Conservation (phyloP, 768 basidiomycete species). For the Psilocybe cubensis region DNA sequence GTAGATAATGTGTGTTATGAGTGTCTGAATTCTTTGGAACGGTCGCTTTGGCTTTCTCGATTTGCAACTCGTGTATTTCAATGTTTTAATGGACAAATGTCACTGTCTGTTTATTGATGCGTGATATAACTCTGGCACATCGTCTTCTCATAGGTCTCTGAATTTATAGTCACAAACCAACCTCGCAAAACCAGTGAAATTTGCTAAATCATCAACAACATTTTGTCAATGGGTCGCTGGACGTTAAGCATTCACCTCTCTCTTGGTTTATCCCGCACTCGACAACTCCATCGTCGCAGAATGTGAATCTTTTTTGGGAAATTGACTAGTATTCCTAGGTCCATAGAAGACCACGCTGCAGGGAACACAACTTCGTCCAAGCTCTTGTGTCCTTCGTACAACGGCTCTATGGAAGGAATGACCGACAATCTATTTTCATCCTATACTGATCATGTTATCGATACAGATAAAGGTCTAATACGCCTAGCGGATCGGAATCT, state of each 20-base stretch:
- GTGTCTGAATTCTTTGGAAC: conserved; percentile 3
- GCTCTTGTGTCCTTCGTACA: too few species aligned
- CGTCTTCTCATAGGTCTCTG: too few species aligned
- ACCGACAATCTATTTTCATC: not conserved
- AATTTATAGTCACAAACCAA: too few species aligned
- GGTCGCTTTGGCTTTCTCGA: not conserved
- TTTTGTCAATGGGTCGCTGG: too few species aligned
- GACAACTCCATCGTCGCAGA: too few species aligned
- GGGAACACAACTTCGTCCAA: too few species aligned
- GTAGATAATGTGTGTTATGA: conserved; percentile 11
- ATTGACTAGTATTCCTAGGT: too few species aligned
- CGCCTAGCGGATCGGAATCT: not conserved
- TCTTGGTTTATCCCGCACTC: too few species aligned
- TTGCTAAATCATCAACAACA: not conserved
- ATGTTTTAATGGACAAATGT: conserved; percentile 11
- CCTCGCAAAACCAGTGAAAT: too few species aligned
- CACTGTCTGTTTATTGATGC: not conserved
- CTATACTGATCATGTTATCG: conserved; percentile 1
- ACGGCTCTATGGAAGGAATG: conserved; percentile 7
- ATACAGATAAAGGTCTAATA: not conserved
- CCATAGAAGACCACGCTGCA: too few species aligned
- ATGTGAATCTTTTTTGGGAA: too few species aligned
- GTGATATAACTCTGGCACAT: not conserved
- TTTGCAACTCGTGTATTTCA: conserved; percentile 11
- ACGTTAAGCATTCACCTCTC: too few species aligned